Evolutionary conservation across 495 filamentous ascomycete species (phyloP), one percentile per base, ranked within the genome.

Genomic region (Emericellopsis terricola): DNA sequence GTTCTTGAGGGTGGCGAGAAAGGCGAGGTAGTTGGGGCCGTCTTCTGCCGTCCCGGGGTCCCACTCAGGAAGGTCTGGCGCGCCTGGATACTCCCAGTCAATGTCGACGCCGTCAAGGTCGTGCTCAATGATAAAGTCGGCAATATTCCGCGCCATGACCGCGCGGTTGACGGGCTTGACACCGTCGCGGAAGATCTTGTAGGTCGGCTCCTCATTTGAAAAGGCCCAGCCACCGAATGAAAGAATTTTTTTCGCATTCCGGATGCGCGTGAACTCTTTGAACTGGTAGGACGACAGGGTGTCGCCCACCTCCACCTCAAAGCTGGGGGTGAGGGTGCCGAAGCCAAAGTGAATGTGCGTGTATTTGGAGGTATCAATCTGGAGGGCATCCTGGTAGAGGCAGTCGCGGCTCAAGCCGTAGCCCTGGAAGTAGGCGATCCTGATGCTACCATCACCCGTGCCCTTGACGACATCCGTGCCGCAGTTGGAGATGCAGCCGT

Each of bases 401-500:
- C 52, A 56, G 0, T 29, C n/a, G 9, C 52, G 45, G 11, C 42
- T 16, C 19, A 26, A 2, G 17, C 41, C 46, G 28, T 21, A 59
- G 8, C 33, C 42, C 36, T 56, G 46, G 23, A 45, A 59, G 39
- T 56, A 59, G 23, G 34, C 46, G 20, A 56, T 18, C 7, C 19
- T 29, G 20, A 34, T 17, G 15, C 15, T 31, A 11, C 33, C 19
- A 2, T 35, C 38, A 0, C 44, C 41, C 2, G 42, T 15, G 3
- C 15, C 8, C 17, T 37, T 51, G 15, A 48, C 45, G 9, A 66
- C 49, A 5, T 56, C 39, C 5, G 41, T 54, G 6, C 60, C 64
- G 38, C 64, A 69, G 43, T 60, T 62, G 14, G 47, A 61, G 19
- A 65, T 58, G 46, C 65, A 70, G 8, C 59, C 59, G 38, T 60